Evolutionary conservation across 148 eudicot species (phyloP).

Genomic region (Chenopodium quinoa): DNA sequence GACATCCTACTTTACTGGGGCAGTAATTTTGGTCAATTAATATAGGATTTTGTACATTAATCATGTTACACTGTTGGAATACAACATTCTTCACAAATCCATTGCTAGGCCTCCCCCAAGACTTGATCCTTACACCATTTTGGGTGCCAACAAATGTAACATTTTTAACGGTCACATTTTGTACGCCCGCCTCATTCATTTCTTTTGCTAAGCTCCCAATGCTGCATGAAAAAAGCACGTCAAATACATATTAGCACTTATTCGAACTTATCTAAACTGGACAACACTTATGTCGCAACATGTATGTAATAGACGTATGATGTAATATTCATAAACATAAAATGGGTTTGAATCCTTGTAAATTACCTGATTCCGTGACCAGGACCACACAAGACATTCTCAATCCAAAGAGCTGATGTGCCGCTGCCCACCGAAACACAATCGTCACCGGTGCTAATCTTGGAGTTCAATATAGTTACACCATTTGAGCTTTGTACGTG

Average conservation of each 20-base stretch:
- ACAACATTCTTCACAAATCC: constrained; percentile 31
- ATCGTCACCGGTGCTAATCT: constrained; percentile 48
- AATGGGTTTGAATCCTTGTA: too few species aligned
- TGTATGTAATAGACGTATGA: too few species aligned
- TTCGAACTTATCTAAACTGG: neutral
- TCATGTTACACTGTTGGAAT: constrained; percentile 38
- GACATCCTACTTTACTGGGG: constrained; percentile 32
- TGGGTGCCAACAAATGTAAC: constrained; percentile 35
- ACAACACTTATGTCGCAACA: too few species aligned
- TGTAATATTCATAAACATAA: neutral
- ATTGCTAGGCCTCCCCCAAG: constrained; percentile 41
- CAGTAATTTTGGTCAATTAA: constrained; percentile 48
- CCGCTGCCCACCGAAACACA: constrained; percentile 53
- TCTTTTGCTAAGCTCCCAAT: constrained; percentile 45
- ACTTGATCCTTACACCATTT: constrained; percentile 43
- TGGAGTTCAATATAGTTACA: constrained; percentile 38
- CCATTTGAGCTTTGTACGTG: constrained; percentile 40
- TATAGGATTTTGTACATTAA: constrained; percentile 38
- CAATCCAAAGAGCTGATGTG: constrained; percentile 37
- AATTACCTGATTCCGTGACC: constrained; percentile 60
- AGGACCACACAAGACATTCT: constrained; percentile 46
- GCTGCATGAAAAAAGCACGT: constrained; percentile 12
- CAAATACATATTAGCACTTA: neutral
- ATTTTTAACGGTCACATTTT: constrained; percentile 41
- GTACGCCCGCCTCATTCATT: constrained; percentile 35